Evolutionary conservation across 2,329 filamentous ascomycete species (phyloP), one percentile per base, ranked within the genome.

Genomic region (Penicillium sp.): DNA sequence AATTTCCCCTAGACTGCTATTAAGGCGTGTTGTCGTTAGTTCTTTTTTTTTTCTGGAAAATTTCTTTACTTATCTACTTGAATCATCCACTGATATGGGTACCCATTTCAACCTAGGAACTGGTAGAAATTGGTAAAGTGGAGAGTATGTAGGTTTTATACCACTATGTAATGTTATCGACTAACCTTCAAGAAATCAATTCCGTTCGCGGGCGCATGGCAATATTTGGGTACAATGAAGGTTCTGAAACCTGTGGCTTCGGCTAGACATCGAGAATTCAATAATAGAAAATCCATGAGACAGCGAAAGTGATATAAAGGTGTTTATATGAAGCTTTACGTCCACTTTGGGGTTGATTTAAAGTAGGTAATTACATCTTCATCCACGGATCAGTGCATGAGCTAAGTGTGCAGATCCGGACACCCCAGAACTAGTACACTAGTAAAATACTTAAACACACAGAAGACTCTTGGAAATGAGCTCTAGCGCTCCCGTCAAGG

Each of bases 341-440:
- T 35, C 16, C 14, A 17, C 16, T 8, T 19, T 26, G 6, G 26
- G 28, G 48, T 50, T 50, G 37, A 28, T 43, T 44, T 50, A 44
- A 33, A 35, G 48, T 49, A 41, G 17, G 45, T 11, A 28, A 16
- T 25, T 50, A 10, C 12, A 22, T 19, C 16, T 31, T 25, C 40
- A 22, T 38, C 42, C 50, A 59, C 53, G 49, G 53, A 57, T 60
- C 60, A 52, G 52, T 40, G 43, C 44, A 42, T 50, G 37, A 47
- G 33, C 47, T 44, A 43, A 50, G 30, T 33, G 37, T 33, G 46
- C 49, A 57, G 56, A 59, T 59, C 50, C 52, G 44, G 26, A 16
- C 30, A 16, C 50, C 55, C 48, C 11, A 17, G 53, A 61, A 55
- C 58, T 62, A 62, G 22, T 49, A 54, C 25, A 50, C 38, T 50